These are phyloP conservation scores for Coccomyxa sp. DNA, from an alignment of 139 green algal genomes.

Conservation along the genomic window DNA sequence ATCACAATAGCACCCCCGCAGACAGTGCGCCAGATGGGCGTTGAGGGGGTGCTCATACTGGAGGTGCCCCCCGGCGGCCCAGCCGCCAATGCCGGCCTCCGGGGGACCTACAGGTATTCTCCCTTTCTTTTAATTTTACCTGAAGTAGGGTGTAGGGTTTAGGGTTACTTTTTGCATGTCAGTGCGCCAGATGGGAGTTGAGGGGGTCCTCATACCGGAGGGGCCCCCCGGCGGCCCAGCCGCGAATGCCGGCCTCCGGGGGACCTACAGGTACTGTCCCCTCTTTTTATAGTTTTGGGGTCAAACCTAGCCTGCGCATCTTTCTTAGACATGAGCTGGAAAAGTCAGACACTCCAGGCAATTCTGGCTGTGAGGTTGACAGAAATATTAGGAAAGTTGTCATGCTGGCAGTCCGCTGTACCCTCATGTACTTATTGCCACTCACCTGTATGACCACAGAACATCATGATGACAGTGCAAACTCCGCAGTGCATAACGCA, in stretches of 20 bases:
- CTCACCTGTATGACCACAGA: too few relatives aligned
- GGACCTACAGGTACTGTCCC: slow-evolving; percentile 19
- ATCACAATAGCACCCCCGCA: slow-evolving; percentile 78
- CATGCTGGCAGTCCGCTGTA: too few relatives aligned
- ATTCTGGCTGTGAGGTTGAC: too few relatives aligned
- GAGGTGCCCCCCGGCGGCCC: slow-evolving; percentile 56
- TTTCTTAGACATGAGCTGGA: not conserved
- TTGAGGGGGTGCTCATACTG: slow-evolving; percentile 46
- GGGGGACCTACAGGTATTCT: slow-evolving; percentile 23
- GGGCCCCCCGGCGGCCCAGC: slow-evolving; percentile 63
- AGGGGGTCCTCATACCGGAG: slow-evolving; percentile 47
- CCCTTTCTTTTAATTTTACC: not conserved
- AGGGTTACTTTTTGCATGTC: not conserved
- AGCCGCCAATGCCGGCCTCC: slow-evolving; percentile 52
- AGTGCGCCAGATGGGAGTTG: slow-evolving; percentile 37
- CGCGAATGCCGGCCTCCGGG: slow-evolving; percentile 41
- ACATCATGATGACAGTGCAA: too few relatives aligned
- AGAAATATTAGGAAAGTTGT: too few relatives aligned
- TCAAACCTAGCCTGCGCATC: not conserved
- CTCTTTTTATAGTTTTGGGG: not conserved
- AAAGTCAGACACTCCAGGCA: too few relatives aligned
- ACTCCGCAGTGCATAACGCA: too few relatives aligned
- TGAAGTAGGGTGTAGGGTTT: not conserved
- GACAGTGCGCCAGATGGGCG: slow-evolving; percentile 37
- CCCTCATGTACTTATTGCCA: too few relatives aligned